A percentile compares a stretch with the other conserved stretches of the same genome.
These are phyloP conservation scores for Pyrenophora graminea DNA, from an alignment of 2,329 filamentous ascomycete species.

Conservation along the genomic window DNA sequence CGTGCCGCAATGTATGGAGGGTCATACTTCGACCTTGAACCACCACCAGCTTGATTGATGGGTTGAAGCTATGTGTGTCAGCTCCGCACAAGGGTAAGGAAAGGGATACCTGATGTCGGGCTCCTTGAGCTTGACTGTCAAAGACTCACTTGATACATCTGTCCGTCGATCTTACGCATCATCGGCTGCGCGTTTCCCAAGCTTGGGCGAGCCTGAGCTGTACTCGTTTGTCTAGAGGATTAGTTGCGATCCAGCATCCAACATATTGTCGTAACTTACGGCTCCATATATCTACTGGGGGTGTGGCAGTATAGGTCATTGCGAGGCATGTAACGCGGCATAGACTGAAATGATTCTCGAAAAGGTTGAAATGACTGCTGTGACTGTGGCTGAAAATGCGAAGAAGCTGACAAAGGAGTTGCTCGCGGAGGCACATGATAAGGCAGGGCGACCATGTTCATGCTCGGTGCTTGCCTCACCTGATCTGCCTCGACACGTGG, in stretches of 20 bases:
- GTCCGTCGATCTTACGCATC: conserved; percentile 35
- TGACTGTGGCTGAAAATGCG: conserved; percentile 7
- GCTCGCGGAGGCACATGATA: conserved; percentile 16
- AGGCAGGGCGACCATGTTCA: conserved; percentile 31
- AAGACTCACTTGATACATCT: conserved; percentile 42
- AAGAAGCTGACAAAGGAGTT: conserved; percentile 10
- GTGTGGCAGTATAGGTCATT: conserved; percentile 12
- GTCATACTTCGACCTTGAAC: conserved; percentile 23
- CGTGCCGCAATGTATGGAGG: conserved; percentile 12
- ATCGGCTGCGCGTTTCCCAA: conserved; percentile 19
- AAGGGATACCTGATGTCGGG: conserved; percentile 17
- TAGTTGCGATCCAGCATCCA: conserved; percentile 9
- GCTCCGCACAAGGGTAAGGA: conserved; percentile 13
- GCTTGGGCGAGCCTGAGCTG: conserved; percentile 12
- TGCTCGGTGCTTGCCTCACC: conserved; percentile 23
- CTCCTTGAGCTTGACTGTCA: conserved; percentile 15
- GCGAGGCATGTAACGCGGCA: conserved; percentile 5
- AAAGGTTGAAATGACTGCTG: conserved; percentile 12
- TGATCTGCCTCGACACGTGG: conserved; percentile 17
- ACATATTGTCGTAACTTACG: conserved; percentile 22
- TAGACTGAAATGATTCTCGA: conserved; percentile 4
- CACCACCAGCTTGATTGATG: conserved; percentile 22
- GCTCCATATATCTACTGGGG: conserved; percentile 16
- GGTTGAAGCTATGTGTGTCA: conserved; percentile 39
- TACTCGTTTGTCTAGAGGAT: conserved; percentile 25